Evolutionary conservation across 192 early-diverging fungal species (phyloP), one percentile per base, ranked within the genome.

Genomic region (Gamsiella multidivaricata): DNA sequence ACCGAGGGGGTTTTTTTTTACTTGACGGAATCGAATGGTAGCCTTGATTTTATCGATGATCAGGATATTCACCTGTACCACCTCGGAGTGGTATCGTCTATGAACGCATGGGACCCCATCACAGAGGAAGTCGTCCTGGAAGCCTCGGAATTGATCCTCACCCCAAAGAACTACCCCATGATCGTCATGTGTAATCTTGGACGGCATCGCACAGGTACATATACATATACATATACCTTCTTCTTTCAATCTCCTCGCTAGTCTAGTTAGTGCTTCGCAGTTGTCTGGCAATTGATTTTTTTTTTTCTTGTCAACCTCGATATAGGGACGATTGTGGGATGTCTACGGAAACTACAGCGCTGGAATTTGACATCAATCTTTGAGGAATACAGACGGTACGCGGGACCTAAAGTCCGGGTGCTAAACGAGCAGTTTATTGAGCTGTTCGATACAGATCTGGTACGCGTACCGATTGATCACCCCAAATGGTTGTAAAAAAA

Each of bases 321-420:
- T 11, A 45, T 71, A 92, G 94, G 94, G 17, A 99, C 98, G 5
- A 96, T 99, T 57, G 93, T 99, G 23, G 98, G 98, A 26, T 99
- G 98, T 79, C 72, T 99, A 68, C 87, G 98, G 59, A 99, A 99
- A 81, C 86, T 99, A 41, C 98, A 99, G 80, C 85, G 90, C 34
- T 99, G 98, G 98, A 99, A 98, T 75, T 80, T 99, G 71, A 98
- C 98, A 14, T 92, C 93, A 22, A 99, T 99, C 18, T 98, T 99
- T 81, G 98, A 99, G 80, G 98, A 99, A 76, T 99, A 99, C 73
- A 86, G 97, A 33, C 85, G 95, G 41, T 97, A 95, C 80, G 95
- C 95, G 17, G 95, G 95, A 6, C 95, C 97, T 5, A 99, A 99
- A 83, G 97, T 98, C 43, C 86, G 97, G 39, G 85, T 97, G n/a